Evolutionary conservation across 2,329 filamentous ascomycete genomes (phyloP).

Genomic region (Claviceps citrina): DNA sequence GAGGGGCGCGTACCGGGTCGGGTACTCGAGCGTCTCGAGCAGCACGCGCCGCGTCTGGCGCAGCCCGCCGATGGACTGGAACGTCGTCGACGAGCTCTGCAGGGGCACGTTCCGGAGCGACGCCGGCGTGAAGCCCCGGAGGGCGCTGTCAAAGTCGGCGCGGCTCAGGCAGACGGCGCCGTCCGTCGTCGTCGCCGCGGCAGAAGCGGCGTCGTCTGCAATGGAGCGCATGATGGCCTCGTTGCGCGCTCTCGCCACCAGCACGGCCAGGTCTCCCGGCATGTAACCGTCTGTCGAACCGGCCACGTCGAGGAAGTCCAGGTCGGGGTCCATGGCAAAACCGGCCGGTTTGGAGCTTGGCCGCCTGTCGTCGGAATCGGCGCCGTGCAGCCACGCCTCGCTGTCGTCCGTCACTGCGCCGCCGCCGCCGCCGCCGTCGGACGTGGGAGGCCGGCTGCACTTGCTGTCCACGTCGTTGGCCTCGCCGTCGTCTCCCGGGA

Average conservation of each 20-base stretch:
- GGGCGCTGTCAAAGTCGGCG: constrained; percentile 66
- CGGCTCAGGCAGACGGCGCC: constrained; percentile 47
- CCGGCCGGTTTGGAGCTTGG: constrained; percentile 32
- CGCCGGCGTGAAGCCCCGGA: constrained; percentile 87
- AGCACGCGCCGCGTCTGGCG: constrained; percentile 77
- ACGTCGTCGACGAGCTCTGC: constrained; percentile 84
- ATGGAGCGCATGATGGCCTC: constrained; percentile 84
- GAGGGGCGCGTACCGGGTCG: constrained; percentile 93
- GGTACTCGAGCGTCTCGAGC: constrained; percentile 88
- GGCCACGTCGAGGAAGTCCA: constrained; percentile 86
- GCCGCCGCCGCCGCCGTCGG: constrained; percentile 35
- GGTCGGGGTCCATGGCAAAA: constrained; percentile 57
- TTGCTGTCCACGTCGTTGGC: constrained; percentile 21
- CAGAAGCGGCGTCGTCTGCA: constrained; percentile 25
- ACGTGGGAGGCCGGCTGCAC: constrained; percentile 42
- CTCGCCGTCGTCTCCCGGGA: constrained; percentile 13
- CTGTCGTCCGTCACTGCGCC: constrained; percentile 23
- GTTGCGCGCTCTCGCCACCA: constrained; percentile 76
- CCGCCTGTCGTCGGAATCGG: constrained; percentile 30
- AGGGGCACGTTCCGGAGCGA: constrained; percentile 88
- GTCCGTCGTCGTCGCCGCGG: constrained; percentile 13
- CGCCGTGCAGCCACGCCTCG: constrained; percentile 63
- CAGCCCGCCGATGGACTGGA: constrained; percentile 80
- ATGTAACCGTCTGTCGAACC: constrained; percentile 95
- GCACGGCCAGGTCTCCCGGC: constrained; percentile 78